Conservation (phyloP, 2,329 filamentous ascomycete species). For the Boeremia exigua region DNA sequence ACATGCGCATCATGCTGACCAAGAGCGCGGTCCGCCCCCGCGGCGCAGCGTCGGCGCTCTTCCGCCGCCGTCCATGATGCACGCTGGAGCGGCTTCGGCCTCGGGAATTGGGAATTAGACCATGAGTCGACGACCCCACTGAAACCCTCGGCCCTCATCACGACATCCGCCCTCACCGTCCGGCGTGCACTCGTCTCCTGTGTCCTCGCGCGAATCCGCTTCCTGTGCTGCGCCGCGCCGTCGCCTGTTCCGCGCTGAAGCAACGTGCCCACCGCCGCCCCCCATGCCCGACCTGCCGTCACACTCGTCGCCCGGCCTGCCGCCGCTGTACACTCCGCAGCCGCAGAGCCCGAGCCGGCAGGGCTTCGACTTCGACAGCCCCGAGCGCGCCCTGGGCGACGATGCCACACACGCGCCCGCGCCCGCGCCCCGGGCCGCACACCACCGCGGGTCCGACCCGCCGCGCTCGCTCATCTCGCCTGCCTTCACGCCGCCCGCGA, state of each 20-base stretch:
- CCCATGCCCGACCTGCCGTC: slow-evolving; percentile 63
- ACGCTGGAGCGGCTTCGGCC: slow-evolving; percentile 22
- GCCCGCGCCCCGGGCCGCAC: background rate
- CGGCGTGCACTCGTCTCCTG: background rate
- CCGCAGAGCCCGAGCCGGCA: slow-evolving; percentile 51
- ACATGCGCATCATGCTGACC: too few species aligned
- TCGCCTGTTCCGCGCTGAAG: slow-evolving; percentile 2
- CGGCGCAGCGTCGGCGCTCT: slow-evolving; percentile 24
- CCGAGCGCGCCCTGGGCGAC: slow-evolving; percentile 15
- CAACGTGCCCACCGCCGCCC: background rate
- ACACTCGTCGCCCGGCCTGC: slow-evolving; percentile 59
- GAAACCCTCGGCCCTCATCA: slow-evolving; percentile 24
- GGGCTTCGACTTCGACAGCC: slow-evolving; percentile 43
- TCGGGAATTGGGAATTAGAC: slow-evolving; percentile 12
- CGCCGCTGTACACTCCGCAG: slow-evolving; percentile 62
- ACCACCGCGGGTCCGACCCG: slow-evolving; percentile 19
- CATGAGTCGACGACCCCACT: slow-evolving; percentile 12
- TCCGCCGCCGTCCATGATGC: slow-evolving; percentile 30
- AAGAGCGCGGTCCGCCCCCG: slow-evolving; percentile 8
- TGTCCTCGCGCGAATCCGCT: too few species aligned
- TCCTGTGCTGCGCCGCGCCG: background rate
- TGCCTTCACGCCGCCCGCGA: slow-evolving; percentile 51
- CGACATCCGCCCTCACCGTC: slow-evolving; percentile 9
- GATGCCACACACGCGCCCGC: background rate
- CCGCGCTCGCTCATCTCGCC: slow-evolving; percentile 56